Conservation (phyloP, 148 eudicot genomes). For the Hydrangea macrophylla region DNA sequence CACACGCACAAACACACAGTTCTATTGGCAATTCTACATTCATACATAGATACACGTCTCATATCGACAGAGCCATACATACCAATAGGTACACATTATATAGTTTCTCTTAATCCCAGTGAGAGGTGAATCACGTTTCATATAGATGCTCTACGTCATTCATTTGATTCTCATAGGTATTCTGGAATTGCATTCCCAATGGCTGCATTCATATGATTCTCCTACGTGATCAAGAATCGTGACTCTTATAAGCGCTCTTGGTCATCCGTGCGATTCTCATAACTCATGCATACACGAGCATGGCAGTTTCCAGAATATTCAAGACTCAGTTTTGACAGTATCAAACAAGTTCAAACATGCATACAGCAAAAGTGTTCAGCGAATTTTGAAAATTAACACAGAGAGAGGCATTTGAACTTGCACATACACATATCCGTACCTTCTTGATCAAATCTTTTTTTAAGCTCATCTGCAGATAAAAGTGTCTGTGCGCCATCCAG, state of each 20-base stretch:
- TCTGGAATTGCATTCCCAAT: too few species aligned
- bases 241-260: not conserved
- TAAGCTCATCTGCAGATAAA: conserved; percentile 67
- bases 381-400: not conserved
- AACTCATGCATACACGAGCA: not conserved
- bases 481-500: conserved; percentile 74
- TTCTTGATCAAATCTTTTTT: conserved; percentile 68
- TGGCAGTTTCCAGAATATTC: not conserved
- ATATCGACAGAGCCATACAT: too few species aligned
- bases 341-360: not conserved
- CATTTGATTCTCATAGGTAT: too few species aligned
- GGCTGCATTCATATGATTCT: too few species aligned
- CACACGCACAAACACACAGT: not conserved
- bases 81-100: not conserved
- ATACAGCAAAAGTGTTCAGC: too few species aligned
- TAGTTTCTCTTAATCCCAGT: not conserved
- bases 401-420: not conserved
- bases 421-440: conserved; percentile 33
- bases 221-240: too few species aligned
- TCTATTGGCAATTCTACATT: not conserved
- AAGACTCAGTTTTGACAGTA: not conserved
- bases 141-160: not conserved
- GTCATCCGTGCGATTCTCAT: not conserved
- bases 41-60: too few species aligned
- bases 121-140: not conserved